Evolutionary conservation across 306 rosid species (phyloP).

Genomic region (Arachis stenosperma): DNA sequence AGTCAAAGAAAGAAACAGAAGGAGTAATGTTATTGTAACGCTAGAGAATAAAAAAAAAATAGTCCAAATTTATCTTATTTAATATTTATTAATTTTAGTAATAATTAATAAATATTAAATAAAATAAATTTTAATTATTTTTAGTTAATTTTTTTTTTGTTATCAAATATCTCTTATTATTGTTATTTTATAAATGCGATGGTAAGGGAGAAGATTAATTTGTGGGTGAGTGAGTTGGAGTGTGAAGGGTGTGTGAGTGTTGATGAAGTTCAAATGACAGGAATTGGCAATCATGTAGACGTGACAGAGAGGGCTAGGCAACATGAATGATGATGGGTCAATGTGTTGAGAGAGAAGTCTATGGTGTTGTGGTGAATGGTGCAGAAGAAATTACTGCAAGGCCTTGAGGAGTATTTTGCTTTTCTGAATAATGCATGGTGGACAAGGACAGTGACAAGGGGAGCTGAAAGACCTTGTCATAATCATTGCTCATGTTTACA

Average conservation of each 20-base stretch:
- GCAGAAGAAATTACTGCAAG: conserved; percentile 1
- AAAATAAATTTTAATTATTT: too few relatives aligned
- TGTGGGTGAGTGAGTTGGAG: neutral
- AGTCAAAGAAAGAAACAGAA: too few relatives aligned
- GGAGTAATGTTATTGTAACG: too few relatives aligned
- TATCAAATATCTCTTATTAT: too few relatives aligned
- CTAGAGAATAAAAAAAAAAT: too few relatives aligned
- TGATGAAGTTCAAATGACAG: neutral
- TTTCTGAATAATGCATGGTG: neutral
- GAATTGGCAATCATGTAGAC: neutral
- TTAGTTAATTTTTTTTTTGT: too few relatives aligned
- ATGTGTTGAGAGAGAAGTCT: neutral
- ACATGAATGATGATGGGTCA: conserved; percentile 6
- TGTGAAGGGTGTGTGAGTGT: neutral
- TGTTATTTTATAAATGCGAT: too few relatives aligned
- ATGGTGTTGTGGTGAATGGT: neutral
- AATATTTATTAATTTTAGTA: too few relatives aligned
- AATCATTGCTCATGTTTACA: neutral
- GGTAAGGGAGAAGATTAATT: too few relatives aligned
- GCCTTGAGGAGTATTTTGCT: neutral
- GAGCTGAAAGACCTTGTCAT: neutral
- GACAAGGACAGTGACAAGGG: neutral
- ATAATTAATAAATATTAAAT: too few relatives aligned
- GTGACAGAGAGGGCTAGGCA: conserved; percentile 2
- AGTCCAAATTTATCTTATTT: too few relatives aligned